A percentile compares a stretch with the other conserved stretches of the same genome.
These are phyloP conservation scores for Trichosanthes cucumerina DNA, from an alignment of 306 rosid genomes.

Conservation along the genomic window DNA sequence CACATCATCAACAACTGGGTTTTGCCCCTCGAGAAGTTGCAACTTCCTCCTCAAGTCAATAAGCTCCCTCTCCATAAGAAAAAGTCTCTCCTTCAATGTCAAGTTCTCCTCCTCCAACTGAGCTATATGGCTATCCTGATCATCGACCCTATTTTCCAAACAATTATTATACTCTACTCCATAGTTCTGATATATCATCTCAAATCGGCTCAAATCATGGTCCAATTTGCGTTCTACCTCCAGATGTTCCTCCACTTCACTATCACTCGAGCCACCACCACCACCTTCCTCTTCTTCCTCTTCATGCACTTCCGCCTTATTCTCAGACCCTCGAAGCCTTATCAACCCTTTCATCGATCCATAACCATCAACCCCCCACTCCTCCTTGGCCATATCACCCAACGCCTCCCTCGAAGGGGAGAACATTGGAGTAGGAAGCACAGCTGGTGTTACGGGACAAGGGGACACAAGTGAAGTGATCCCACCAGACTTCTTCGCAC, in stretches of 20 bases:
- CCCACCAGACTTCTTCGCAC: constrained; percentile 56
- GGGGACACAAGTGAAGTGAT: constrained; percentile 81
- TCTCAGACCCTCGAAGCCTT: constrained; percentile 43
- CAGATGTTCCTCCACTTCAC: constrained; percentile 81
- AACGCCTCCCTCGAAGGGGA: constrained; percentile 57
- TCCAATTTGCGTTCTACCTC: constrained; percentile 90
- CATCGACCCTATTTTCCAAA: constrained; percentile 81
- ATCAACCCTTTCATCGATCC: constrained; percentile 82
- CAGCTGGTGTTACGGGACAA: constrained; percentile 75
- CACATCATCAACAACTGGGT: constrained; percentile 14
- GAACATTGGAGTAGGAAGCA: constrained; percentile 62
- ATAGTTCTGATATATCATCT: constrained; percentile 77
- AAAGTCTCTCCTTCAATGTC: constrained; percentile 80
- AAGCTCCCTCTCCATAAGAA: constrained; percentile 76
- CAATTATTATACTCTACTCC: constrained; percentile 69
- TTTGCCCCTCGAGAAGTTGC: constrained; percentile 42
- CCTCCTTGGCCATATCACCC: constrained; percentile 59
- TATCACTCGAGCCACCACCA: constrained; percentile 70
- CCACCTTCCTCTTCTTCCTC: constrained; percentile 25
- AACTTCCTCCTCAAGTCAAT: constrained; percentile 70
- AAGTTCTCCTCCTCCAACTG: constrained; percentile 91
- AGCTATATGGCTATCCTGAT: constrained; percentile 87
- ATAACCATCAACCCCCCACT: constrained; percentile 79
- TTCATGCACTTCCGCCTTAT: constrained; percentile 24
- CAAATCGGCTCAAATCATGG: constrained; percentile 87